Percentiles rank a stretch among this genome's conserved stretches.
phyloP scores from a whole-genome alignment of 441 rosid species.

The Syzygium malaccense region DNA sequence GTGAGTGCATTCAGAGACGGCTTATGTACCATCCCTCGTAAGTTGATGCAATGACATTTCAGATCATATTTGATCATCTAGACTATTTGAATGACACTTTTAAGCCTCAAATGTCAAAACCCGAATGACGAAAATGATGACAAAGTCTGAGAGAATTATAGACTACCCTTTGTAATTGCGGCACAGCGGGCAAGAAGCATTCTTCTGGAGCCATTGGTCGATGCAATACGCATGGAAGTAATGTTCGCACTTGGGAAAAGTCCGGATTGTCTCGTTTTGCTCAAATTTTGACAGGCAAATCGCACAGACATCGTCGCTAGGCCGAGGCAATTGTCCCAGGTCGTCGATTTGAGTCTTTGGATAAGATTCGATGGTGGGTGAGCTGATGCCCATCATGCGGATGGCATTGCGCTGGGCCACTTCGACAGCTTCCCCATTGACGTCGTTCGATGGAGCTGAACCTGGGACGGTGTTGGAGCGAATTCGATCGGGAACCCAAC shows the following conservation, averaged over 20 bases:
- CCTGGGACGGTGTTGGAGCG: neutral
- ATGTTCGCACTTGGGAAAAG: neutral
- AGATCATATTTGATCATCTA: neutral
- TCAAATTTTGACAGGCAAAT: neutral
- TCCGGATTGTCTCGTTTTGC: neutral
- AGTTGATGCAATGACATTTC: accelerated
- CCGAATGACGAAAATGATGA: neutral
- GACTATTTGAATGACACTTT: neutral
- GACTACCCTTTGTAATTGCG: neutral
- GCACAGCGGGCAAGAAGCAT: neutral
- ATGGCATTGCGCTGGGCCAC: neutral
- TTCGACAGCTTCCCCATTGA: neutral
- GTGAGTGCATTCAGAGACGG: neutral
- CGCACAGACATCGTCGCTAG: neutral
- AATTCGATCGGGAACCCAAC: neutral
- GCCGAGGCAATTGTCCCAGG: neutral
- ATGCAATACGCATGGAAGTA: neutral
- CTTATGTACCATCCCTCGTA: neutral
- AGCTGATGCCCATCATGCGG: neutral
- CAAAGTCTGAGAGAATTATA: neutral
- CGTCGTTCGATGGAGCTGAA: neutral
- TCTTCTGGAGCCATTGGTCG: neutral
- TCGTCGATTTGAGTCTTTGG: neutral
- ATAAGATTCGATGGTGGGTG: neutral
- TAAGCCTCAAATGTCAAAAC: neutral